These are phyloP conservation scores for Albizia julibrissin DNA, from an alignment of 306 rosid species.

Conservation along the genomic window DNA sequence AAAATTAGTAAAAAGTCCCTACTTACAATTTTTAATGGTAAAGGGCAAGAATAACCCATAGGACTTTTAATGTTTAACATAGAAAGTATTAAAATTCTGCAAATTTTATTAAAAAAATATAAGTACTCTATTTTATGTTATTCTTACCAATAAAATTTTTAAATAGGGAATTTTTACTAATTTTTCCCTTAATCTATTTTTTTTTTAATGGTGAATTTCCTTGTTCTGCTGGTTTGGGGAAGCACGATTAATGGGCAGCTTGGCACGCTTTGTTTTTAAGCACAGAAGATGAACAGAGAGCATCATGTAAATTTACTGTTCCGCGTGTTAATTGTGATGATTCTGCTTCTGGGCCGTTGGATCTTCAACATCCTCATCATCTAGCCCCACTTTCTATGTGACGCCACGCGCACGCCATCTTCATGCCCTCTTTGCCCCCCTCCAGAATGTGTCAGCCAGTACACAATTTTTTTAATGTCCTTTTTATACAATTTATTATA, in stretches of 20 bases:
- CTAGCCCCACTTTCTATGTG: background rate
- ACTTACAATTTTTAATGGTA: too few species aligned
- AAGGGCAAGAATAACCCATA: too few species aligned
- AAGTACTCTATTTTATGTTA: too few species aligned
- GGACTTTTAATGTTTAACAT: too few species aligned
- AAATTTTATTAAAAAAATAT: too few species aligned
- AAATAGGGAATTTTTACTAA: too few species aligned
- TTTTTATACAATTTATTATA: too few species aligned
- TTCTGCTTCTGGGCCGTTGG: conserved; percentile 28
- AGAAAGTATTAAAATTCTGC: too few species aligned
- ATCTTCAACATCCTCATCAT: conserved; percentile 22
- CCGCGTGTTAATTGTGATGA: conserved; percentile 17
- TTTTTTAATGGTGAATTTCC: background rate
- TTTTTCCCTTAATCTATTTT: too few species aligned
- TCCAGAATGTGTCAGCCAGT: too few species aligned
- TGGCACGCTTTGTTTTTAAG: conserved; percentile 55
- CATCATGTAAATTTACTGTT: conserved; percentile 20
- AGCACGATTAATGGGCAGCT: conserved; percentile 40
- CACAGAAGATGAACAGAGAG: background rate
- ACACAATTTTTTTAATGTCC: background rate
- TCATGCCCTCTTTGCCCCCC: conserved; percentile 3
- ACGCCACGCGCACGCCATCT: conserved; percentile 43
- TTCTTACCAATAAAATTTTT: too few species aligned
- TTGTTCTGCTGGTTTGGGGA: background rate
- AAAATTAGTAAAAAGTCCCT: too few species aligned